Evolutionary conservation across 2,329 filamentous ascomycete species (phyloP).

Genomic region (Microcyclospora pomicola): DNA sequence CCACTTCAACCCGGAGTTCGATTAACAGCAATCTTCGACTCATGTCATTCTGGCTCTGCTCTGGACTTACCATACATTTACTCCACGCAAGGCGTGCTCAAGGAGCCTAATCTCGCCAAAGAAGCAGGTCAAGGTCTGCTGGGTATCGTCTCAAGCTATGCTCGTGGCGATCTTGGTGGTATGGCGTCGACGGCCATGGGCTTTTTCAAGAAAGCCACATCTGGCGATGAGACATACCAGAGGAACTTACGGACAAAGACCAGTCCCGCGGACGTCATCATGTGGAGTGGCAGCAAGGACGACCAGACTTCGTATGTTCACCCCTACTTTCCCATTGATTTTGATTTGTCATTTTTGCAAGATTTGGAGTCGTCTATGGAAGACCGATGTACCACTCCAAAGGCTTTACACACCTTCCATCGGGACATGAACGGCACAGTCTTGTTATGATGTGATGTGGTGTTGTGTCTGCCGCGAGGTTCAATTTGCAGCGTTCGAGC

Average conservation of each 20-base stretch:
- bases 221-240: conserved; percentile 64
- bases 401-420: conserved; percentile 3
- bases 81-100: conserved; percentile 65
- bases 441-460: conserved; percentile 6
- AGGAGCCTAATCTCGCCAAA: conserved; percentile 69
- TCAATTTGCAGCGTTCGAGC: conserved; percentile 5
- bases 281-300: conserved; percentile 97
- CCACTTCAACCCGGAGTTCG: conserved; percentile 72
- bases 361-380: not conserved
- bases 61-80: conserved; percentile 69
- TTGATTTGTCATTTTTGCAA: conserved; percentile 5
- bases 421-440: conserved; percentile 10
- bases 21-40: conserved; percentile 68
- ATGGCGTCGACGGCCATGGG: conserved; percentile 70
- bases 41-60: conserved; percentile 65
- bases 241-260: conserved; percentile 80
- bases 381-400: not conserved
- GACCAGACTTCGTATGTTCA: conserved; percentile 73
- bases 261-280: conserved; percentile 85
- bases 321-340: conserved; percentile 7
- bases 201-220: conserved; percentile 76
- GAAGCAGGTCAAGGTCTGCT: conserved; percentile 62
- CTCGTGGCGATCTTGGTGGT: conserved; percentile 67
- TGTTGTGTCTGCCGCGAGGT: no score
- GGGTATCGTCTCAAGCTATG: conserved; percentile 61